Conservation (phyloP, 2,329 filamentous ascomycete species). For the Pezicula carpinea region DNA sequence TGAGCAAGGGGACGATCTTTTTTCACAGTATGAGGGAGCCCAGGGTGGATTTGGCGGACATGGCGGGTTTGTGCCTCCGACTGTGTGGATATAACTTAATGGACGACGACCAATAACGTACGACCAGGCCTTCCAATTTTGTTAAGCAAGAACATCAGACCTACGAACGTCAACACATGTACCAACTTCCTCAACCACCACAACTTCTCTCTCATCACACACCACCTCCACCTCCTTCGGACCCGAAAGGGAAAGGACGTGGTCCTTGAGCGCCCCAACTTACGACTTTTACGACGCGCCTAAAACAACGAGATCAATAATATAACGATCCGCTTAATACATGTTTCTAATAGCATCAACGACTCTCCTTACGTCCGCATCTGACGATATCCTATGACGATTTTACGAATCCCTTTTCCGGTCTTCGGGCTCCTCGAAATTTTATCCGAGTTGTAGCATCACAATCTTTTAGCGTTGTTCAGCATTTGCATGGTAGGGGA, state of each 20-base stretch:
- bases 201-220: conserved; percentile 16
- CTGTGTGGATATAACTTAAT: conserved; percentile 29
- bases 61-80: conserved; percentile 32
- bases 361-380: conserved; percentile 2
- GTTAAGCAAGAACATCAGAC: conserved; percentile 22
- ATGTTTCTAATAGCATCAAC: conserved; percentile 1
- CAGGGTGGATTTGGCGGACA: conserved; percentile 23
- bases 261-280: conserved; percentile 21
- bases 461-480: conserved; percentile 1
- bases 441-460: conserved; percentile 1
- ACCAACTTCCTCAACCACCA: conserved; percentile 14
- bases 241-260: conserved; percentile 22
- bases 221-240: conserved; percentile 20
- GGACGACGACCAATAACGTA: conserved; percentile 25
- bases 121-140: conserved; percentile 27
- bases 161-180: conserved; percentile 14
- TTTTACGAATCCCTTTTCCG: conserved; percentile 15
- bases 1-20: conserved; percentile 49
- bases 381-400: conserved; percentile 2
- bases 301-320: conserved; percentile 1
- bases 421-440: not conserved
- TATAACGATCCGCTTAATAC: conserved; percentile 1
- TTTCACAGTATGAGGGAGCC: conserved; percentile 29
- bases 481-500: not conserved
- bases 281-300: conserved; percentile 3